A percentile compares a stretch with the other conserved stretches of the same genome.
These are phyloP conservation scores for Chamaenerion angustifolium DNA, from an alignment of 345 rosid genomes.

Conservation along the genomic window DNA sequence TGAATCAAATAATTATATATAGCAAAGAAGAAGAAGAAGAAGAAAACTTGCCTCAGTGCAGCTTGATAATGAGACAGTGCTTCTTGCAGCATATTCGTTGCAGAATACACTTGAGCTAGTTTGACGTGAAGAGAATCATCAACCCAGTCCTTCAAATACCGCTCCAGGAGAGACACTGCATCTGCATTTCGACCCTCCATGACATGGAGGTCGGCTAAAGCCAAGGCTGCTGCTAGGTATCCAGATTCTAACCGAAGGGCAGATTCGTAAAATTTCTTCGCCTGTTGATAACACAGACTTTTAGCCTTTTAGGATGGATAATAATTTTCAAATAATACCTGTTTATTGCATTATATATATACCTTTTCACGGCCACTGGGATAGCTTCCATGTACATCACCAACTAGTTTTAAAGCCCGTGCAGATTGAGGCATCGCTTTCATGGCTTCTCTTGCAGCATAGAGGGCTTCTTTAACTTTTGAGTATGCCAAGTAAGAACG, in stretches of 20 bases:
- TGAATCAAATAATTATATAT: too few species aligned
- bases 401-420: slow-evolving; percentile 85
- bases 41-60: slow-evolving; percentile 65
- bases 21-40: slow-evolving; percentile 3
- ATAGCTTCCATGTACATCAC: slow-evolving; percentile 90
- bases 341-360: slow-evolving; percentile 2
- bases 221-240: slow-evolving; percentile 91
- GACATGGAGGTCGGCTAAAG: slow-evolving; percentile 86
- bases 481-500: slow-evolving; percentile 83
- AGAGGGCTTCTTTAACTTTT: slow-evolving; percentile 85
- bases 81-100: slow-evolving; percentile 74
- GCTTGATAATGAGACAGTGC: slow-evolving; percentile 83
- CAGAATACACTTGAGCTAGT: slow-evolving; percentile 91
- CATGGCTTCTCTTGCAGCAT: slow-evolving; percentile 96
- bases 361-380: slow-evolving; percentile 96
- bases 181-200: slow-evolving; percentile 87
- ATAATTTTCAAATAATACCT: background rate
- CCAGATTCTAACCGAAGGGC: slow-evolving; percentile 91
- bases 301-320: too few species aligned
- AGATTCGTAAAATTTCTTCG: slow-evolving; percentile 90
- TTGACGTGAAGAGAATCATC: slow-evolving; percentile 97
- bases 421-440: slow-evolving; percentile 99
- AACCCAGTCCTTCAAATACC: slow-evolving; percentile 94
- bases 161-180: slow-evolving; percentile 86
- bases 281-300: slow-evolving; percentile 26